Evolutionary conservation across 129 eudicot genomes (phyloP).

Genomic region (Deinandra increscens): DNA sequence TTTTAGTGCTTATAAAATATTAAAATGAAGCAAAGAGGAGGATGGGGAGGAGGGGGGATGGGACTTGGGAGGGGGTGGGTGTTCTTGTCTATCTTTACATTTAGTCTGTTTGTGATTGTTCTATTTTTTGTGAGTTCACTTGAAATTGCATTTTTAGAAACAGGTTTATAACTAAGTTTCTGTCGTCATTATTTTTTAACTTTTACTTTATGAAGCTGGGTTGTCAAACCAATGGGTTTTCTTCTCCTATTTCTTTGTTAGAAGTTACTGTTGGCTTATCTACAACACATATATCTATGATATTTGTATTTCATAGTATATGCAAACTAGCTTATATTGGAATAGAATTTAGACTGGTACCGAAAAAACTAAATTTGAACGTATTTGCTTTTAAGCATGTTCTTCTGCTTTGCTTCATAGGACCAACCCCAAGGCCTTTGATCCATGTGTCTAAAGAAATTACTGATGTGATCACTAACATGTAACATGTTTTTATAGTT

Average conservation of each 20-base stretch:
- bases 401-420: background rate
- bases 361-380: background rate
- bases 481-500: background rate
- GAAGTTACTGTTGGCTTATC: background rate
- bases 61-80: background rate
- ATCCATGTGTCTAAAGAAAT: background rate
- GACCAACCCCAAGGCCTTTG: background rate
- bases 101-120: background rate
- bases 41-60: background rate
- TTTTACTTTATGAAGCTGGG: conserved; percentile 5
- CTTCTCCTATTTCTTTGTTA: background rate
- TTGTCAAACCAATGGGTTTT: background rate
- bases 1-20: background rate
- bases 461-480: background rate
- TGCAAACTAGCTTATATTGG: background rate
- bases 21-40: background rate
- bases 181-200: background rate
- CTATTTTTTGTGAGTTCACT: background rate
- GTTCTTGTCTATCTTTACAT: background rate
- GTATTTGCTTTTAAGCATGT: background rate
- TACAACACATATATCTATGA: background rate
- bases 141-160: conserved; percentile 1
- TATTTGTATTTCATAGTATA: background rate
- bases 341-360: background rate
- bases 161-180: background rate